A percentile compares a stretch with the other conserved stretches of the same genome.
Conservation (phyloP, 257 asterid species). For the Vinca minor region DNA sequence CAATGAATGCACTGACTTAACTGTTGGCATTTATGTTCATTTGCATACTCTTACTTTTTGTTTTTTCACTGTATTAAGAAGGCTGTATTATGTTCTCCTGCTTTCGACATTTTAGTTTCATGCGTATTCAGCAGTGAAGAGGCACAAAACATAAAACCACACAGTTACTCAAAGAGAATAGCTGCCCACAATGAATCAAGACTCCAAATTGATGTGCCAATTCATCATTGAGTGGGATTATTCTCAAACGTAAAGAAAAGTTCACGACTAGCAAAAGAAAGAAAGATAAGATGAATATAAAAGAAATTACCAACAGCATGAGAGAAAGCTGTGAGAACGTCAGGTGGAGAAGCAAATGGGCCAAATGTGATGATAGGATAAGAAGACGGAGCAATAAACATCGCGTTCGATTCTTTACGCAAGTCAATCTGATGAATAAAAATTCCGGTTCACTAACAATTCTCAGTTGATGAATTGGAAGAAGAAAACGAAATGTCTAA, state of each 20-base stretch:
- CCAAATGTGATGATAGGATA: constrained; percentile 84
- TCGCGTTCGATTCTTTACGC: constrained; percentile 53
- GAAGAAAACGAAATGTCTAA: constrained; percentile 12
- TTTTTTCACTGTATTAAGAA: neutral
- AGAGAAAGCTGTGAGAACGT: constrained; percentile 68
- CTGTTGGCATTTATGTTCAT: too few relatives aligned
- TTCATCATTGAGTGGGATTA: neutral
- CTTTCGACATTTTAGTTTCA: neutral
- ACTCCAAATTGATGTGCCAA: neutral
- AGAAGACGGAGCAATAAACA: constrained; percentile 48
- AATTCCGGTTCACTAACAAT: constrained; percentile 14
- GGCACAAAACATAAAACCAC: neutral
- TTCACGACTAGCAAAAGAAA: neutral
- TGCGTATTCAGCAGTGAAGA: neutral
- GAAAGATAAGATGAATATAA: constrained; percentile 12
- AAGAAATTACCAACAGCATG: constrained; percentile 67
- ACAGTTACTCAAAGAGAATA: neutral
- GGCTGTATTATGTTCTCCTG: neutral
- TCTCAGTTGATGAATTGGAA: neutral
- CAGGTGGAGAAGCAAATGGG: constrained; percentile 81
- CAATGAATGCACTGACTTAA: too few relatives aligned
- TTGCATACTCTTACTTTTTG: too few relatives aligned
- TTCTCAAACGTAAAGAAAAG: neutral
- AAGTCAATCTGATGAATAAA: constrained; percentile 65
- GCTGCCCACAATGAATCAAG: neutral